Evolutionary conservation across 2,329 filamentous ascomycete genomes (phyloP), one percentile per base, ranked within the genome.

Genomic region (Trichophyton mentagrophytes): DNA sequence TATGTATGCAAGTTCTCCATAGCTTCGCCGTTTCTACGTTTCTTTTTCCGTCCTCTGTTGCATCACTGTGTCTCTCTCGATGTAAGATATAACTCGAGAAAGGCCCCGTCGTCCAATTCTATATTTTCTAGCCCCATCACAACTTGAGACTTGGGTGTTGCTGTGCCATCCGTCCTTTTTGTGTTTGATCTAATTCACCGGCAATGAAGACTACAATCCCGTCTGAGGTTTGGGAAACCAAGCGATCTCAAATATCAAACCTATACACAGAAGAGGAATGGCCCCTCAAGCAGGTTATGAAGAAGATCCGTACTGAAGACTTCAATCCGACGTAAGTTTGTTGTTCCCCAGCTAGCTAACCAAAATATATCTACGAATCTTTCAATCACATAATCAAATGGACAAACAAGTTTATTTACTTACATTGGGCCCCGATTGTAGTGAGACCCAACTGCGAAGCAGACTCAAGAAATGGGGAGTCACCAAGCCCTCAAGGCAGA

Each of bases 391-490:
- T 44, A 5, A 44, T 44, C 40, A 47, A 47, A 22, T 38, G 30
- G 46, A 38, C 9, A 49, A 53, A 5, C 9, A 46, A 36, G 25
- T 38, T 60, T 13, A 66, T 59, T 60, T 15, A 17, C n/a, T 8
- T 30, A 40, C 15, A 22, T 13, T 38, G 33, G 33, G 33, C 33
- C 17, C 22, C 22, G 33, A n/a, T 17, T 8, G 42, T 61, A 76
- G 74, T 67, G 74, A 76, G 66, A 76, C 74, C n/a, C 74, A 76
- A 65, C 63, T 76, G 61, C 73, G 74, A 60, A 76, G 74, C 62
- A 69, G 73, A 60, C 63, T 76, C 55, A 76, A 76, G 71, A 76
- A 76, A 68, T 76, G 74, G 74, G 68, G 74, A 20, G 73, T 76
- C 44, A 76, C 73, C 61, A 76, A 76, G 62, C 73, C 73, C n/a